Evolutionary conservation across 1,139 yeast species (phyloP).

Genomic region (Geotrichum australiense): DNA sequence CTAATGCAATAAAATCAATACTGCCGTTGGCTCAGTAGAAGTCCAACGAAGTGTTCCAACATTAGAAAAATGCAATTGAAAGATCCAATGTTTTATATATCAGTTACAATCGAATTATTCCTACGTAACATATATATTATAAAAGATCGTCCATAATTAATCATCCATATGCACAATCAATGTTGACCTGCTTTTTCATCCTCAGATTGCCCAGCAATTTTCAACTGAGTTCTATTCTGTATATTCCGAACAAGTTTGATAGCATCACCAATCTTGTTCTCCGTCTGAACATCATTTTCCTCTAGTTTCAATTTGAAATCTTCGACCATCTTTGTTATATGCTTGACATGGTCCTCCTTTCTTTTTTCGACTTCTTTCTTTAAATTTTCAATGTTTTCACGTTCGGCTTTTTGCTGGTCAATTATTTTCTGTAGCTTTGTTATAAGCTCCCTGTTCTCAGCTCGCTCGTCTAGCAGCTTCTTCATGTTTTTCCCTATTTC

Average conservation of each 20-base stretch:
- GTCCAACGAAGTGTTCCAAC: too few species aligned
- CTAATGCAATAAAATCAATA: too few species aligned
- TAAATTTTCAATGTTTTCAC: conserved; percentile 14
- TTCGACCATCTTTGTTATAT: conserved; percentile 17
- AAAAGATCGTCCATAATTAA: too few species aligned
- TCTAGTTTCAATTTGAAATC: neutral
- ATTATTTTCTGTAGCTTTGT: conserved; percentile 7
- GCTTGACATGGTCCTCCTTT: conserved; percentile 22
- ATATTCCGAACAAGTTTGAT: conserved; percentile 11
- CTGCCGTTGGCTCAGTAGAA: too few species aligned
- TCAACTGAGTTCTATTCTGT: too few species aligned
- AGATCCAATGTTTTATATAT: too few species aligned
- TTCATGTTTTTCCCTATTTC: conserved; percentile 7
- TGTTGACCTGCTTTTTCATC: too few species aligned
- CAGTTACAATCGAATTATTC: too few species aligned
- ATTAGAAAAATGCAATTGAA: too few species aligned
- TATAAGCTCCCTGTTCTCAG: conserved; percentile 22
- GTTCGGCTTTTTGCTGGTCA: conserved; percentile 11
- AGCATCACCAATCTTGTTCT: conserved; percentile 10
- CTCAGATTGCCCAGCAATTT: too few species aligned
- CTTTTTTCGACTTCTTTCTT: conserved; percentile 21
- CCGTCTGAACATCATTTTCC: conserved; percentile 6
- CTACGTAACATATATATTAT: too few species aligned
- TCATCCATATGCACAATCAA: too few species aligned
- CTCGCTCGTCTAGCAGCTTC: conserved; percentile 18